Evolutionary conservation across 257 asterid genomes (phyloP), one percentile per base, ranked within the genome.

Genomic region (Cinchona pubescens): DNA sequence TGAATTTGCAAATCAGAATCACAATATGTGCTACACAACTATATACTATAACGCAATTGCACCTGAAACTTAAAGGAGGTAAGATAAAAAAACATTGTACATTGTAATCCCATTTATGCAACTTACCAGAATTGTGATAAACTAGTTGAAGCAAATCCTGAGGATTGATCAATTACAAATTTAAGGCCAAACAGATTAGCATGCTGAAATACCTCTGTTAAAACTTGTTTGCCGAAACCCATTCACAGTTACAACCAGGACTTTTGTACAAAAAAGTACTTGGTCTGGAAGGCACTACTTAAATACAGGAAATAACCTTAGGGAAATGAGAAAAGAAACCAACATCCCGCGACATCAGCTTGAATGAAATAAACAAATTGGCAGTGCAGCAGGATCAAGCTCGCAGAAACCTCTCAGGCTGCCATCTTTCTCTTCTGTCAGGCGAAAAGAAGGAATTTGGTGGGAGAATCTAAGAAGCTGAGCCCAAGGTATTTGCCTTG

Each of bases 391-490:
- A 48, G 84, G 30, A 74, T 84, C 88, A 32, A 82, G 81, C 84
- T 84, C 86, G 79, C 61, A 82, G 76, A 60, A 79, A 42, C 81
- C 82, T 46, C 74, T 69, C 35, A 76, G 53, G 69, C 37, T 74
- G 48, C 84, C 84, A 27, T 73, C 75, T 45, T 62, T 64, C 60
- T 84, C 84, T 19, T 77, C 72, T 21, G 86, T 81, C 72, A 82
- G 59, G 29, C 67, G 81, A 71, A 70, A 74, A 29, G 86, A 83
- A n/a, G 84, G 88, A 67, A 84, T 76, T 32, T 63, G 81, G 72
- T 84, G 88, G 15, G 88, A 84, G 73, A 84, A 84, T 56, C 74
- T 70, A 61, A 84, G 75, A 35, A 79, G 67, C 70, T 84, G 81
- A 0, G 75, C 12, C 45, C 42, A 32, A 19, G 71, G 69, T 70